Conservation (phyloP, 345 rosid species). For the Odontarrhena argentea region DNA sequence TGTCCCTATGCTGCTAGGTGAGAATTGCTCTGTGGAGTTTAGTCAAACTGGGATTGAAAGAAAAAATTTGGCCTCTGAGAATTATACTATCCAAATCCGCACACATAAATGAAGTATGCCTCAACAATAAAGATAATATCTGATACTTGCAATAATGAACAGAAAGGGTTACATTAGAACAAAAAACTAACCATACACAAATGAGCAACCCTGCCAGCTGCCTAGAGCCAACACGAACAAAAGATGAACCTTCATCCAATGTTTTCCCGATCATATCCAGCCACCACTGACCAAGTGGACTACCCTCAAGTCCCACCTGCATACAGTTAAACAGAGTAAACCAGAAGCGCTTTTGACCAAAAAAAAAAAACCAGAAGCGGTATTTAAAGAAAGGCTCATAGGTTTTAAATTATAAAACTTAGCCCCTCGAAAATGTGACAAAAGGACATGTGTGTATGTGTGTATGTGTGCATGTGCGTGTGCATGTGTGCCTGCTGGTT, state of each 20-base stretch:
- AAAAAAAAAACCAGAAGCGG: background rate
- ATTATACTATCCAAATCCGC: slow-evolving; percentile 18
- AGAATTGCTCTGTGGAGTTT: background rate
- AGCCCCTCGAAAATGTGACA: background rate
- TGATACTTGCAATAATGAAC: slow-evolving; percentile 19
- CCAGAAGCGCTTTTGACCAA: background rate
- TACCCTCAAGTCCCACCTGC: slow-evolving; percentile 86
- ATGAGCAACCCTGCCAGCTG: slow-evolving; percentile 83
- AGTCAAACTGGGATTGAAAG: slow-evolving; percentile 1
- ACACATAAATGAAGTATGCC: slow-evolving; percentile 8
- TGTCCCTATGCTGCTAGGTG: slow-evolving; percentile 19
- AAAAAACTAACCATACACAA: slow-evolving; percentile 62
- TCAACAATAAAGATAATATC: background rate
- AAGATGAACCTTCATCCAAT: slow-evolving; percentile 60
- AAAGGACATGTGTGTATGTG: background rate
- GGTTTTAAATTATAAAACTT: background rate
- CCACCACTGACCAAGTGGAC: slow-evolving; percentile 87
- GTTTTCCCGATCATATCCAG: slow-evolving; percentile 71
- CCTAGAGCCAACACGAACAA: slow-evolving; percentile 80
- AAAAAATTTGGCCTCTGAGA: slow-evolving; percentile 23
- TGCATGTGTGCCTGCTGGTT: slow-evolving; percentile 12
- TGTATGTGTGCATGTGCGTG: background rate
- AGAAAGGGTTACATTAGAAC: background rate
- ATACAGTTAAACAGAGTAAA: slow-evolving; percentile 2
- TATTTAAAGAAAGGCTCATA: slow-evolving; percentile 9